Percentiles rank a stretch among this genome's conserved stretches.
Evolutionary conservation across 768 basidiomycete genomes (phyloP).

Genomic region (Leccinum rimulosum): DNA sequence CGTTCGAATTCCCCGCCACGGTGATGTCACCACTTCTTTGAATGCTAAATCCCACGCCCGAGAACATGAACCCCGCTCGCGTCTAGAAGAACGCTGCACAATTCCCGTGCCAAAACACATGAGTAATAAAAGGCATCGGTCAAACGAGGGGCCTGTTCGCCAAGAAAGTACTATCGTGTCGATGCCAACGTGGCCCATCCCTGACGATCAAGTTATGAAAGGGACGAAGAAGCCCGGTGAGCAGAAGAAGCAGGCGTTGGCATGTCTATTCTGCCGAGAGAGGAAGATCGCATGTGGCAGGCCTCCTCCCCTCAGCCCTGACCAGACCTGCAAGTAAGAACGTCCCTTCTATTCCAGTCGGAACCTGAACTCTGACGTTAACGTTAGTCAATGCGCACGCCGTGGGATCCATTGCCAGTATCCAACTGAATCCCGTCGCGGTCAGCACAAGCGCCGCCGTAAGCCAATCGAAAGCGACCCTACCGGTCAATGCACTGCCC

Average conservation of each 20-base stretch:
- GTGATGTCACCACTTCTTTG: slow-evolving; percentile 8
- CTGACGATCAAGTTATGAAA: slow-evolving; percentile 34
- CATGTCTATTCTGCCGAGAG: slow-evolving; percentile 49
- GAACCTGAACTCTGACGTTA: slow-evolving; percentile 18
- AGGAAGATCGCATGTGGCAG: slow-evolving; percentile 51
- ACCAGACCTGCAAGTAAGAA: slow-evolving; percentile 48
- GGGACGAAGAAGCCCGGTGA: slow-evolving; percentile 34
- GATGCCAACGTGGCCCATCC: slow-evolving; percentile 32
- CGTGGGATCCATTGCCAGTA: slow-evolving; percentile 46
- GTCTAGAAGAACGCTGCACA: slow-evolving; percentile 24
- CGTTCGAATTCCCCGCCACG: slow-evolving; percentile 15
- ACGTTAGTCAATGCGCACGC: slow-evolving; percentile 44
- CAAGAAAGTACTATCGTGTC: slow-evolving; percentile 26
- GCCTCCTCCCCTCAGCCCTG: slow-evolving; percentile 36
- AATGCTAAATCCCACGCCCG: slow-evolving; percentile 16
- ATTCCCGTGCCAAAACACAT: slow-evolving; percentile 20
- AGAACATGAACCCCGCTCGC: slow-evolving; percentile 21
- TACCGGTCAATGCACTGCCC: slow-evolving; percentile 17
- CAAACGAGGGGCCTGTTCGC: slow-evolving; percentile 29
- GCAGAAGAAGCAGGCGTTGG: slow-evolving; percentile 46
- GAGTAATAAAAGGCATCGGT: slow-evolving; percentile 30
- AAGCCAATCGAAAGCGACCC: slow-evolving; percentile 29
- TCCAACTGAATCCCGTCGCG: slow-evolving; percentile 49
- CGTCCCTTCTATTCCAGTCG: slow-evolving; percentile 5
- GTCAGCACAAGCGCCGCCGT: slow-evolving; percentile 42